A percentile compares a stretch with the other conserved stretches of the same genome.
Evolutionary conservation across 352 stramenopile genomes (phyloP).

Genomic region (Phytophthora chlamydospora): DNA sequence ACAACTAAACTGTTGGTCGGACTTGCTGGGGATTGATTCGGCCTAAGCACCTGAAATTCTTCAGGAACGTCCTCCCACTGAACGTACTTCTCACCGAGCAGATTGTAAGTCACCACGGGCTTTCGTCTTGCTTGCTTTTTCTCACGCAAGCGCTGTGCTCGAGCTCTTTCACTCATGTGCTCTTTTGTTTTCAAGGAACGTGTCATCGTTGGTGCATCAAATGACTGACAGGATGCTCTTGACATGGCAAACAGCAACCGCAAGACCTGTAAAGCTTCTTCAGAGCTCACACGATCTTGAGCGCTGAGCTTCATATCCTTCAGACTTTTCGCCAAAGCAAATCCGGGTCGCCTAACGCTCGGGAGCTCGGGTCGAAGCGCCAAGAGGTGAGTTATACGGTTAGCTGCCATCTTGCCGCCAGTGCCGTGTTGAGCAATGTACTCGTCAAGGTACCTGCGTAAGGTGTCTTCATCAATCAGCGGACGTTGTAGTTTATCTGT

Average conservation of each 20-base stretch:
- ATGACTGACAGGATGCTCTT: conserved; percentile 8
- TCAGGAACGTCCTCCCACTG: conserved; percentile 43
- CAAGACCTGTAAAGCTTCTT: conserved; percentile 38
- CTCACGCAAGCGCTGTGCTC: conserved; percentile 33
- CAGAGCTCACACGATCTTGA: conserved; percentile 30
- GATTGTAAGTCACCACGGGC: conserved; percentile 66
- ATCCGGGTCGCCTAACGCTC: conserved; percentile 34
- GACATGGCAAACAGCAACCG: conserved; percentile 19
- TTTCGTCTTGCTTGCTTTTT: conserved; percentile 33
- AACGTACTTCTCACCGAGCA: conserved; percentile 69
- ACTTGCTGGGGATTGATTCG: conserved; percentile 18
- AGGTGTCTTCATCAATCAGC: conserved; percentile 33
- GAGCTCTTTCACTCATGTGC: conserved; percentile 13
- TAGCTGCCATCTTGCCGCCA: conserved; percentile 46
- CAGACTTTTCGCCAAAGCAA: conserved; percentile 41
- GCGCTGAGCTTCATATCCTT: conserved; percentile 35
- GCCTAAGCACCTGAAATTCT: neutral
- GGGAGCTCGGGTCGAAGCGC: conserved; percentile 40
- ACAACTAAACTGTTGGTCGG: conserved; percentile 21
- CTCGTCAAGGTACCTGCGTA: conserved; percentile 44
- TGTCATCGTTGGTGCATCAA: conserved; percentile 22
- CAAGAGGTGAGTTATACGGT: conserved; percentile 46
- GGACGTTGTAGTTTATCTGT: conserved; percentile 3
- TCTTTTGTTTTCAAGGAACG: conserved; percentile 11
- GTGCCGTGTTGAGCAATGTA: conserved; percentile 48